Evolutionary conservation across 495 filamentous ascomycete genomes (phyloP), one percentile per base, ranked within the genome.

Genomic region (Saxophila tyrrhenica): DNA sequence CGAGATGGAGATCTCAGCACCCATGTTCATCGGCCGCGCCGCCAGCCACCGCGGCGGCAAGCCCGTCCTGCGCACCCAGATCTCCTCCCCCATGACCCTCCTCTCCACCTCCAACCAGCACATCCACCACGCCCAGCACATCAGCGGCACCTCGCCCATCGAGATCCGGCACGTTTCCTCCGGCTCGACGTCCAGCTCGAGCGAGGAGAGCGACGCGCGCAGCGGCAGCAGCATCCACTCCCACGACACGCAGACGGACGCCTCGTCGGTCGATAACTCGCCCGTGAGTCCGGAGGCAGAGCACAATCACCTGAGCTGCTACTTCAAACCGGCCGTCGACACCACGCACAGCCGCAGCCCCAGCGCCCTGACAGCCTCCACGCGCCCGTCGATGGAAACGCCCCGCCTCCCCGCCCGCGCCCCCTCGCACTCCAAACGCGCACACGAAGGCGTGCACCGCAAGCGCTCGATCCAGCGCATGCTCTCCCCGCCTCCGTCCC

Each of bases 31-130:
- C 35, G 53, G 52, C 17, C 57, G 61, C 23, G 57, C 61, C n/a
- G 57, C 53, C 9, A 57, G 52, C 47, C 58, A 61, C n/a, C 54
- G 58, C 21, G 54, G 44, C 20, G 54, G 58, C 16, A 41, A 43
- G 17, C 58, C 58, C n/a, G 54, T 61, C 2, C 16, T 44, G 15
- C 59, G 69, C 17, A 38, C 58, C 24, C 75, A 92, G 71, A 98
- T 98, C 64, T 98, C 92, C 19, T 79, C 76, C 11, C 92, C 92
- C 1, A 75, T 96, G 45, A 82, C 86, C 67, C 75, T 98, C 43
- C 70, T 95, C 24, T 94, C 91, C 19, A 95, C 94, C 2, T 97
- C 94, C 54, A 98, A 97, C 67, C 87, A 90, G 82, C 82, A 95
- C 17, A 85, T 87, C 17, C 95, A 92, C 75, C 89, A 90, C 63